Conservation (phyloP, 345 rosid genomes). For the Durio zibethinus region DNA sequence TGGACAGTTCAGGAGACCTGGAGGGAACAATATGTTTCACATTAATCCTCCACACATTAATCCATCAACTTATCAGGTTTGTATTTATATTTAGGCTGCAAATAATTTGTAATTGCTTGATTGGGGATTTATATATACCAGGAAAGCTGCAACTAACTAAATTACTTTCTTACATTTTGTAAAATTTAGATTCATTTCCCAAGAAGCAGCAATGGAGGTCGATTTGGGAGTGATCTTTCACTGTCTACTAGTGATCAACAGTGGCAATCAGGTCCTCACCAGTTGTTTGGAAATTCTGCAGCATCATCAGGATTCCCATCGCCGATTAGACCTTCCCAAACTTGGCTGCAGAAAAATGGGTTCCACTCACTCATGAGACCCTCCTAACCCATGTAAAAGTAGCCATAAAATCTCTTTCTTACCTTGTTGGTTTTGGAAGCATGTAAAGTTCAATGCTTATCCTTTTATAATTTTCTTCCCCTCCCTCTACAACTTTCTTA, state of each 20-base stretch:
- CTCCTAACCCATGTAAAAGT: slow-evolving; percentile 20
- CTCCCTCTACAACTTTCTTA: neutral
- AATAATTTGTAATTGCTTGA: neutral
- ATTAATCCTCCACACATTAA: slow-evolving; percentile 33
- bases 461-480: neutral
- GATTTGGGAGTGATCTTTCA: slow-evolving; percentile 61
- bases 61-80: slow-evolving; percentile 35
- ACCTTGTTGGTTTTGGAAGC: neutral
- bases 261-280: slow-evolving; percentile 52
- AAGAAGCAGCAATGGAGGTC: slow-evolving; percentile 59
- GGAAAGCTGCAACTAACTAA: neutral
- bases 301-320: slow-evolving; percentile 99
- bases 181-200: slow-evolving; percentile 22
- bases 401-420: neutral
- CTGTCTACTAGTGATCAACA: slow-evolving; percentile 40
- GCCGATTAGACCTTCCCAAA: slow-evolving; percentile 48
- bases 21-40: slow-evolving; percentile 31
- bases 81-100: neutral
- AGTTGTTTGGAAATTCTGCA: slow-evolving; percentile 80
- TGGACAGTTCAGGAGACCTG: slow-evolving; percentile 36
- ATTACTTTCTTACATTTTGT: neutral
- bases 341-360: slow-evolving; percentile 68
- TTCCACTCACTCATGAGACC: slow-evolving; percentile 50
- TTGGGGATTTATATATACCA: no score
- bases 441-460: slow-evolving; percentile 17